Conservation (phyloP, 352 stramenopile species). For the Globisporangium spinosum region DNA sequence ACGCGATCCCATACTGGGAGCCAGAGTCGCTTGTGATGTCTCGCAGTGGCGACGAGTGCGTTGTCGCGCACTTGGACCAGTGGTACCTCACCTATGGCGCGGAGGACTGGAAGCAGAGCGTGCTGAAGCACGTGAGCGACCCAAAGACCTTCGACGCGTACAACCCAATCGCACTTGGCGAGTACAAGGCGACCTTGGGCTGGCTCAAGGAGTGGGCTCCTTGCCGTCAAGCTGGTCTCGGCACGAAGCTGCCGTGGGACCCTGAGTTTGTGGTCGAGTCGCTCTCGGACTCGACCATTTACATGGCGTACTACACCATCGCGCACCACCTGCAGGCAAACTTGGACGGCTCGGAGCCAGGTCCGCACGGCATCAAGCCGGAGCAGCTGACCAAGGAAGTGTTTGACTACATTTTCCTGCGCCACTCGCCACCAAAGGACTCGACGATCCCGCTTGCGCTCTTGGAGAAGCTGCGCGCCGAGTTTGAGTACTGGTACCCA, state of each 20-base stretch:
- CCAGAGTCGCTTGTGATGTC: conserved; percentile 97
- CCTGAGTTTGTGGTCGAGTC: conserved; percentile 98
- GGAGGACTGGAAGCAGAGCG: conserved; percentile 95
- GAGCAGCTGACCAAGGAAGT: conserved; percentile 94
- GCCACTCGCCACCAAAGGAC: conserved; percentile 74
- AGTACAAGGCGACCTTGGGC: conserved; percentile 97
- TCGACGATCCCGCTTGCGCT: conserved; percentile 88
- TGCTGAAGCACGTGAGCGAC: conserved; percentile 94
- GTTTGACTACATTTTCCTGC: conserved; percentile 99
- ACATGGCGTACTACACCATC: conserved; percentile 99
- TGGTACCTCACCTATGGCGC: conserved; percentile 99
- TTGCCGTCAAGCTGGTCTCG: conserved; percentile 97
- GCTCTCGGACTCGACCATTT: conserved; percentile 99
- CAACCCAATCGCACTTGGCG: conserved; percentile 89
- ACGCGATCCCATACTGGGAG: conserved; percentile 98
- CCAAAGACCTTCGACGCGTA: conserved; percentile 93
- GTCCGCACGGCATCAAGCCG: conserved; percentile 80
- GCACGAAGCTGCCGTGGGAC: conserved; percentile 97
- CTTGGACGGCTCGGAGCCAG: conserved; percentile 90
- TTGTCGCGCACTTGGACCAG: conserved; percentile 99
- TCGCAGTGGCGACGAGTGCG: conserved; percentile 97
- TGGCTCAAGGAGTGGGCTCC: conserved; percentile 99
- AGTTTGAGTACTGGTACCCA: conserved; percentile 99
- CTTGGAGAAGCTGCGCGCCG: conserved; percentile 91
- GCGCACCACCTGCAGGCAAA: conserved; percentile 96